These are phyloP conservation scores for Anaeromyces robustus DNA, from an alignment of 192 early-diverging fungal genomes.

Conservation along the genomic window DNA sequence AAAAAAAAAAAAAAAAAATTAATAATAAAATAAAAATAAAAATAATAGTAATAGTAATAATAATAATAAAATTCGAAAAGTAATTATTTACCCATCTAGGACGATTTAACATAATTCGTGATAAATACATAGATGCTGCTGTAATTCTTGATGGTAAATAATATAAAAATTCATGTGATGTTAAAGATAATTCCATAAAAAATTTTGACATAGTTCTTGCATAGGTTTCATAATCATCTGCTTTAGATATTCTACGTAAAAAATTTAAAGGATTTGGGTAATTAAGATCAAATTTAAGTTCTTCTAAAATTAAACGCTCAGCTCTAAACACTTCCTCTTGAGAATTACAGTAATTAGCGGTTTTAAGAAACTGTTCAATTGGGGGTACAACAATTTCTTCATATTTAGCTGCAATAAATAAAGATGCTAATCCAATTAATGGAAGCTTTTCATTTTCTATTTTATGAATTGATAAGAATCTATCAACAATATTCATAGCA, in stretches of 20 bases:
- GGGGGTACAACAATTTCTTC: conserved; percentile 83
- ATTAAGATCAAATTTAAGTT: conserved; percentile 71
- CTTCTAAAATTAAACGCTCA: conserved; percentile 82
- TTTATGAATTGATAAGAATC: conserved; percentile 74
- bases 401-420: conserved; percentile 89
- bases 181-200: conserved; percentile 80
- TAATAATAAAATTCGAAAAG: too few species aligned
- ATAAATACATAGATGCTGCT: conserved; percentile 62
- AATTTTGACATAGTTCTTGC: conserved; percentile 89
- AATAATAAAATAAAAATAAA: conserved; percentile 3
- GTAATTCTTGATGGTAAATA: conserved; percentile 57
- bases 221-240: conserved; percentile 76
- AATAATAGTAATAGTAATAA: too few species aligned
- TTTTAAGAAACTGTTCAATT: conserved; percentile 51
- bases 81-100: conserved; percentile 49
- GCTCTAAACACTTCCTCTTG: conserved; percentile 77
- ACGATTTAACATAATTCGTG: conserved; percentile 60
- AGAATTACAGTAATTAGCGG: conserved; percentile 34
- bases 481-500: conserved; percentile 85
- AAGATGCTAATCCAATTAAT: conserved; percentile 73
- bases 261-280: conserved; percentile 87
- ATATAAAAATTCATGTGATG: conserved; percentile 65
- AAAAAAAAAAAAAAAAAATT: conserved; percentile 1
- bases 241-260: conserved; percentile 72
- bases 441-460: conserved; percentile 75